Evolutionary conservation across 2,329 filamentous ascomycete species (phyloP), one percentile per base, ranked within the genome.

Genomic region (Myriosclerotinia duriaeana): DNA sequence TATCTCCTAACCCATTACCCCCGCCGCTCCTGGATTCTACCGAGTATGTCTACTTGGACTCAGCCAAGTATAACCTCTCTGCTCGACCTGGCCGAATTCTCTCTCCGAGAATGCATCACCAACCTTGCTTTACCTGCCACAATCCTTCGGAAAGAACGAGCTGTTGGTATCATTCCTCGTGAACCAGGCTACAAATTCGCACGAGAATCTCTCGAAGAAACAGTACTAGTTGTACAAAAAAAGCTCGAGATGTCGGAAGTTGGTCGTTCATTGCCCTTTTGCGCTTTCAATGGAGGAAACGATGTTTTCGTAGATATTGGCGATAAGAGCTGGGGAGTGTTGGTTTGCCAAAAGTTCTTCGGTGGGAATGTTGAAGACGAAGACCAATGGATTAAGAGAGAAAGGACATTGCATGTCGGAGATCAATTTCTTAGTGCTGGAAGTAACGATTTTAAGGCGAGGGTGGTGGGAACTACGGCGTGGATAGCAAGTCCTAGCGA

Each of bases 221-320:
- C 94, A 0, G 95, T 99, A 0, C 83, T 99, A 14, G 92, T 96
- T 1, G 92, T 95, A 22, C 94, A 98, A 78, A 94, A 96, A 77
- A 93, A 92, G 59, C 84, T 99, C 5, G 94, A 98, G 78, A 85
- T 93, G 73, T 91, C 89, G 52, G 80, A 85, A 0, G 89, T 89
- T 40, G 90, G 89, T 1, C 78, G 81, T 53, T 72, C 76, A 34
- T 80, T 99, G 42, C 95, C 95, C 0, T 99, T 98, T 76, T 99
- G 95, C 76, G 95, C 95, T 30, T 99, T 99, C 82, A 99, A 99
- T 78, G 95, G 94, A 64, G 95, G 95, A 14, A 94, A 95, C 69
- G 95, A 99, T 77, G 93, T 98, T 53, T 99, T 99, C 78, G 93
- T 99, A 64, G 95, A 99, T 77, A 97, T 99, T 75, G 95, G 95